Evolutionary conservation across 345 rosid genomes (phyloP), one percentile per base, ranked within the genome.

Genomic region (Limnanthes douglasii): DNA sequence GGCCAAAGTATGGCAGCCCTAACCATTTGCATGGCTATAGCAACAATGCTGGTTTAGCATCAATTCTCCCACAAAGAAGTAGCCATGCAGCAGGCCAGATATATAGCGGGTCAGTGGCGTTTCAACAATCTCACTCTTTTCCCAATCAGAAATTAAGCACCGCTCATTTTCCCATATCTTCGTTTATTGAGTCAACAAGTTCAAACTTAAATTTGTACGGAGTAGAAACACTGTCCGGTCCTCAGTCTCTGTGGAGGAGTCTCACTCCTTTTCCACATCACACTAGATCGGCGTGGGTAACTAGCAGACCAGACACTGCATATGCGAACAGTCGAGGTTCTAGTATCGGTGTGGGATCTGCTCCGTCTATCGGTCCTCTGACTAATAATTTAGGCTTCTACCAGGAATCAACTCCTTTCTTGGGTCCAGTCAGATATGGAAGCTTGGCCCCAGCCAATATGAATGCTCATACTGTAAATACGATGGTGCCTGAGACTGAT

Each of bases 171-270:
- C 73, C 61, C 51, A 55, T 51, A 9, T 8, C 62, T 15, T 67
- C 90, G 11, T 53, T 67, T 31, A 59, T 70, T 42, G 60, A 74
- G 31, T 67, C 68, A n/a, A n/a, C n/a, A n/a, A n/a, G n/a, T 32
- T 59, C 72, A 39, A 45, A 43, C 10, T 63, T 74, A 15, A 70
- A 56, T 49, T 68, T 73, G 29, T 70, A 76, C 21, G 63, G 63
- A 21, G 24, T 70, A 37, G 78, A 66, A 46, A 66, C 62, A 16
- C 46, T 86, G 26, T 69, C 96, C 0, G 96, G 94, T 21, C 68
- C 92, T 31, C 83, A 86, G 54, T 86, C 81, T 59, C 96, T 86
- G 13, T 86, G 94, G 96, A 94, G 96, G 48, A 77, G 90, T 56
- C 77, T 78, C 26, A 68, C n/a, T n/a, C n/a, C n/a, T n/a, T n/a